These are phyloP conservation scores for Eragrostis nindensis DNA, from an alignment of 176 grass and related monocot genomes.

Conservation along the genomic window DNA sequence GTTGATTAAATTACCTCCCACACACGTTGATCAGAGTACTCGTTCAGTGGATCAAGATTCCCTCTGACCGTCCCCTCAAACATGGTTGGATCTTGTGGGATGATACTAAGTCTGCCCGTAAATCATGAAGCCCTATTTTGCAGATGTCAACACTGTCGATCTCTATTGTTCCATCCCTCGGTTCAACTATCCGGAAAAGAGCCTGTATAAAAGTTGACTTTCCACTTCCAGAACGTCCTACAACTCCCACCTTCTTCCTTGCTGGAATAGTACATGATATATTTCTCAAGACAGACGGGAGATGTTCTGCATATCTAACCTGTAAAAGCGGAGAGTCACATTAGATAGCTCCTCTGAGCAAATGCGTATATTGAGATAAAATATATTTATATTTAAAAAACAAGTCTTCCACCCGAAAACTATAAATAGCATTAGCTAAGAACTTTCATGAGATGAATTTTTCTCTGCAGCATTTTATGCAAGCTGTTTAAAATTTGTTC, in stretches of 20 bases:
- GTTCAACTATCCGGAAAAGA: slow-evolving; percentile 85
- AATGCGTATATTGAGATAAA: slow-evolving; percentile 17
- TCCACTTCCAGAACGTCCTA: slow-evolving; percentile 90
- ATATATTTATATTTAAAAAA: neutral
- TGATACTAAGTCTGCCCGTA: slow-evolving; percentile 88
- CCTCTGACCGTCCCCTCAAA: slow-evolving; percentile 86
- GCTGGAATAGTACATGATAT: slow-evolving; percentile 91
- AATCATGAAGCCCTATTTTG: slow-evolving; percentile 88
- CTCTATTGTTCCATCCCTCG: slow-evolving; percentile 74
- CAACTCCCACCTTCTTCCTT: slow-evolving; percentile 88
- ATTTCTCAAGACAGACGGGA: slow-evolving; percentile 88
- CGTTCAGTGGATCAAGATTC: slow-evolving; percentile 90
- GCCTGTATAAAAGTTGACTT: slow-evolving; percentile 95
- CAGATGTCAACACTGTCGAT: slow-evolving; percentile 87
- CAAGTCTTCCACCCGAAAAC: neutral
- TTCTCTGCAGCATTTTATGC: neutral
- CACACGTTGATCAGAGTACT: slow-evolving; percentile 69
- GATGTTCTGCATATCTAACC: slow-evolving; percentile 94
- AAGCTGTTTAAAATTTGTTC: slow-evolving; percentile 13
- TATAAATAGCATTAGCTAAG: neutral
- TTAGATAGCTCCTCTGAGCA: slow-evolving; percentile 23
- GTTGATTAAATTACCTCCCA: slow-evolving; percentile 80
- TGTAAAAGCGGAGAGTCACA: slow-evolving; percentile 47
- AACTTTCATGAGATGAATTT: neutral
- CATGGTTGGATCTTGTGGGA: slow-evolving; percentile 94